Base-by-base conservation (phyloP, 257 asterid genomes). In the Euphrasia confusa region DNA sequence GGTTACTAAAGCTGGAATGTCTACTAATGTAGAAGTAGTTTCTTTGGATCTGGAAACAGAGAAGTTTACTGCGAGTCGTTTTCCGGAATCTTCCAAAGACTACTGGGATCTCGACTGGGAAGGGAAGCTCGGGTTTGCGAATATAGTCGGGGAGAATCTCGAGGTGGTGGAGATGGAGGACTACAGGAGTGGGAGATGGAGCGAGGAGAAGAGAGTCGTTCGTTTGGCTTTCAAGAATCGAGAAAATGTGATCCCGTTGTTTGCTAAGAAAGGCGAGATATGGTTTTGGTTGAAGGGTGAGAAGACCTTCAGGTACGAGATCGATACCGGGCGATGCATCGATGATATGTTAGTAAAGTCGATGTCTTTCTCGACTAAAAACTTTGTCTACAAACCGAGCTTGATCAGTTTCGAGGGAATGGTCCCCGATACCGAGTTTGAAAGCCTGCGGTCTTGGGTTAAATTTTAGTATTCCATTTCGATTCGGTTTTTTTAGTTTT, bases 11-110 rank as follows among this genome's bases (percentile, higher is more conserved):
- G 32, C 1, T 6, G 67, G 15, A 0, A n/a, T 10, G 0, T 14
- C 13, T 9, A 47, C n/a, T 12, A 28, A 4, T 5, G 52, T 28
- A 13, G 68, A 58, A 28, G 42, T 81, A 7, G 66, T 75, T 1
- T 68, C 74, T 7, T 49, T 78, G 1, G 78, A 81, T 8, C 28
- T 75, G 72, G 71, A 48, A 53, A 69, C 70, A 0, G 83, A 81
- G 66, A 0, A 13, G 24, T 63, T 63, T 33, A 58, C 40, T 0
- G 27, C 47, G 2, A 44, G 53, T 32, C 58, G n/a, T 37, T 9
- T 67, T 17, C 72, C 70, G 0, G 10, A n/a, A n/a, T n/a, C n/a
- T n/a, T n/a, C n/a, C n/a, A n/a, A n/a, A n/a, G n/a, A n/a, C n/a
- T n/a, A n/a, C 6, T 3, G 18, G 13, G 58, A 14, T 55, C 3